Base-by-base conservation (phyloP, 1,284 basidiomycete genomes). In the Ustilago shanxiensis region DNA sequence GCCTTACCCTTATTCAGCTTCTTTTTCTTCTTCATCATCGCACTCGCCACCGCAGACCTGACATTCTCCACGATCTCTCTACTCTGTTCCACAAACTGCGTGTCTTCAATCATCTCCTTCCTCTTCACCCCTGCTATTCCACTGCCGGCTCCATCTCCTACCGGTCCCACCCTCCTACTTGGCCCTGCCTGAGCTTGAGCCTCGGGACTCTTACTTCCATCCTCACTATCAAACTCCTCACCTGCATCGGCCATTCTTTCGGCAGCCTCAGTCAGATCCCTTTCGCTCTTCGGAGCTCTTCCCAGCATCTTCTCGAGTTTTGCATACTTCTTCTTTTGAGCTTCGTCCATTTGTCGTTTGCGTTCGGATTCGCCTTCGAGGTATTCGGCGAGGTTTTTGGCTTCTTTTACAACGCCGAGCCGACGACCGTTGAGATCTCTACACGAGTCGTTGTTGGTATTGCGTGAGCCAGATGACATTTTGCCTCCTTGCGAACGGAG, bases 401-500 rank as follows among this genome's bases (percentile, higher is more conserved):
- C 96, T 83, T 98, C 95, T 87, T 98, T 98, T 83, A 98, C 91
- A 0, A 95, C 97, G 79, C 93, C 95, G 28, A 99, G 87, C 62
- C 95, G 89, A 59, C 96, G 88, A 0, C 96, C 96, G 73, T 91
- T 95, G 54, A 99, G 89, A 84, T 99, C 97, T 50, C 96, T 89
- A 86, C 96, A 99, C 9, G 93, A 93, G 86, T 98, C 95, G 80
- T 95, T 95, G 87, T 98, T 98, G 56, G 74, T 73, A 68, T 82
- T 70, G 60, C 77, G 70, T 16, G 71, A 54, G 41, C 88, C 95
- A 92, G 65, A 78, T 49, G 93, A 95, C 97, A 99, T 99, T 47
- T 95, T 91, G 10, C 96, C 96, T 78, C 96, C 96, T 22, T 95
- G 95, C 0, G 97, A 96, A 85, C 96, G 91, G 74, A 99, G 89